Evolutionary conservation across 2,329 filamentous ascomycete genomes (phyloP).

Genomic region (Colletotrichum sp.): DNA sequence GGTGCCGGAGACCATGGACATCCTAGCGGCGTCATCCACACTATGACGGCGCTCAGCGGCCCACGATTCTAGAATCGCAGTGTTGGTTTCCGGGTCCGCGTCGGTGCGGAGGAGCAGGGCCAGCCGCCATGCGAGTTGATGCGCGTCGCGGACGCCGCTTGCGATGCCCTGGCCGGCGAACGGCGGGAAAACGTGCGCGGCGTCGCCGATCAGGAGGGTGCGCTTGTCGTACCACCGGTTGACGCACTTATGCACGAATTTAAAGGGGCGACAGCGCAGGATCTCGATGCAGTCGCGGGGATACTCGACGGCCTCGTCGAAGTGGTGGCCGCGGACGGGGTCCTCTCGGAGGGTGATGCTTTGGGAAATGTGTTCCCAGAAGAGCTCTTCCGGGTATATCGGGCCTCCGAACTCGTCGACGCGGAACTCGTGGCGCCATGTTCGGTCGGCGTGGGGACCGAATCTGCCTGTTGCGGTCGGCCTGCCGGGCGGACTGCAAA

Average conservation of each 20-base stretch:
- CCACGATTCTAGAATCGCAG: background rate
- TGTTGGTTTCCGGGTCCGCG: background rate
- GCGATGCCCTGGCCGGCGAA: background rate
- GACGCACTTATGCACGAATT: background rate
- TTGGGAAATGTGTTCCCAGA: background rate
- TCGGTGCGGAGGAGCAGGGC: background rate
- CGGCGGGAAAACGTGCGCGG: background rate
- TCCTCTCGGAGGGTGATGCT: background rate
- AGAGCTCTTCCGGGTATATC: background rate
- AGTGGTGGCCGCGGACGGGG: background rate
- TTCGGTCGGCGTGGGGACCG: background rate
- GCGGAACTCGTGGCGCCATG: background rate
- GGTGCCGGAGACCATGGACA: background rate
- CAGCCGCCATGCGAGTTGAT: background rate
- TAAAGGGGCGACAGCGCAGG: background rate
- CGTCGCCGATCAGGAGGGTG: background rate
- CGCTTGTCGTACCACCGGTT: background rate
- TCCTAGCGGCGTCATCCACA: background rate
- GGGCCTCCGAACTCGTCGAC: background rate
- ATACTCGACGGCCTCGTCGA: background rate
- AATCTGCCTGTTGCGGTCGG: background rate
- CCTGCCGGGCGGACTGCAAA: background rate
- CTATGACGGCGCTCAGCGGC: background rate
- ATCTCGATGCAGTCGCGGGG: background rate
- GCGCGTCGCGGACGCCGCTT: background rate